These are phyloP conservation scores for Candida sithepensis DNA, from an alignment of 805 yeast genomes.

Conservation along the genomic window DNA sequence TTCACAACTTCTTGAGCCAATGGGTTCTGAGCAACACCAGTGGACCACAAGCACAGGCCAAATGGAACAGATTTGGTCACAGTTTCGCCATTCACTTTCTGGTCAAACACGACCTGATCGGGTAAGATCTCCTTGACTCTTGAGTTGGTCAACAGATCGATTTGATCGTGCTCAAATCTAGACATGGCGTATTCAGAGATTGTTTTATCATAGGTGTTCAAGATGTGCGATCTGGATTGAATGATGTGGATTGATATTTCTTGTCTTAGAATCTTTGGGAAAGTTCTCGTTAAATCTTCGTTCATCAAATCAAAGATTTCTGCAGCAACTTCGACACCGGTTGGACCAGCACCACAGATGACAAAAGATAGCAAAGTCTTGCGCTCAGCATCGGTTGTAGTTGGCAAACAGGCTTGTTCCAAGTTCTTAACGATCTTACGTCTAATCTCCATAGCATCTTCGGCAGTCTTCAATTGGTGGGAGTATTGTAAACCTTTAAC, in stretches of 20 bases:
- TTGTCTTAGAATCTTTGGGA: slow-evolving; percentile 59
- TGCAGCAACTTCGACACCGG: slow-evolving; percentile 73
- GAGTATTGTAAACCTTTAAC: slow-evolving; percentile 65
- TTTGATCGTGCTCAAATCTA: slow-evolving; percentile 58
- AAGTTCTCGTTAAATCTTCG: slow-evolving; percentile 55
- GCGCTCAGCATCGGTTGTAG: slow-evolving; percentile 61
- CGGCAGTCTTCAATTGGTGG: slow-evolving; percentile 61
- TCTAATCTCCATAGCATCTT: slow-evolving; percentile 57
- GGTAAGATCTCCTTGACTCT: slow-evolving; percentile 57
- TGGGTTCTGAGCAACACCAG: slow-evolving; percentile 68
- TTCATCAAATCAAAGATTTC: slow-evolving; percentile 64
- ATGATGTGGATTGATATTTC: slow-evolving; percentile 64
- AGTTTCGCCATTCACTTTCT: slow-evolving; percentile 39
- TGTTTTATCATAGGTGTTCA: slow-evolving; percentile 65
- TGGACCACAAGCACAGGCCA: slow-evolving; percentile 73
- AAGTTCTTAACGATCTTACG: slow-evolving; percentile 50
- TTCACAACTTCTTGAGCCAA: slow-evolving; percentile 53
- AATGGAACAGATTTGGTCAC: slow-evolving; percentile 51
- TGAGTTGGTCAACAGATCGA: slow-evolving; percentile 61
- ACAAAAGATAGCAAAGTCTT: slow-evolving; percentile 58
- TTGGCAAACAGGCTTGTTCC: slow-evolving; percentile 63
- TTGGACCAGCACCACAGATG: slow-evolving; percentile 74
- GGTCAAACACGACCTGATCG: slow-evolving; percentile 56
- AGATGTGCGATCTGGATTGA: slow-evolving; percentile 63
- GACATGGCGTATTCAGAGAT: slow-evolving; percentile 63